A percentile compares a stretch with the other conserved stretches of the same genome.
Conservation (phyloP, 441 rosid genomes). For the Adansonia gregorii region DNA sequence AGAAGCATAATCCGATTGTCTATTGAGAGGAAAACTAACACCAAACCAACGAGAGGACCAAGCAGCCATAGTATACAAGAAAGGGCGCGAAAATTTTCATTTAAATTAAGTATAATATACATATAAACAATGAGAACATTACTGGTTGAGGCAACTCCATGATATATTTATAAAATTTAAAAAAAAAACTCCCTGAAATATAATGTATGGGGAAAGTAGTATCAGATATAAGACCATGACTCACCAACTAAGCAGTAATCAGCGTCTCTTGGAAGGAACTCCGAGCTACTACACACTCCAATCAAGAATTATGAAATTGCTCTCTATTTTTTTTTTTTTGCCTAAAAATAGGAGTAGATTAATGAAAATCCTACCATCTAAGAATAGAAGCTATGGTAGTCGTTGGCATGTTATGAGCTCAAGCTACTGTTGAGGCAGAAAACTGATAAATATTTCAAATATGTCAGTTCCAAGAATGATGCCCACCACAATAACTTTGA, state of each 20-base stretch:
- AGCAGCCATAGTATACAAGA: neutral
- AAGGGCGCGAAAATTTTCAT: neutral
- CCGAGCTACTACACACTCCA: slow-evolving; percentile 30
- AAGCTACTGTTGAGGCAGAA: slow-evolving; percentile 30
- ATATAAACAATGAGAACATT: slow-evolving; percentile 16
- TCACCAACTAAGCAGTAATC: neutral
- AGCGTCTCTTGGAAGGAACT: slow-evolving; percentile 22
- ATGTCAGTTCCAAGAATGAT: slow-evolving; percentile 34
- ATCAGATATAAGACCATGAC: neutral
- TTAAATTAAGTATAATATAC: slow-evolving; percentile 21
- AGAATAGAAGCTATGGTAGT: slow-evolving; percentile 31
- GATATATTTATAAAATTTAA: neutral
- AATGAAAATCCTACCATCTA: slow-evolving; percentile 35
- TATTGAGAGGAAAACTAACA: neutral
- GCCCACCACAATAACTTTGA: slow-evolving; percentile 22
- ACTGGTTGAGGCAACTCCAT: slow-evolving; percentile 14
- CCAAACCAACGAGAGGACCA: neutral
- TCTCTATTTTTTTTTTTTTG: slow-evolving; percentile 19
- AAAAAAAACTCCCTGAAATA: slow-evolving; percentile 15
- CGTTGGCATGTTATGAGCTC: slow-evolving; percentile 25
- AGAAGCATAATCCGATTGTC: neutral
- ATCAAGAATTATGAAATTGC: slow-evolving; percentile 29
- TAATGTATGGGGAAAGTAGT: neutral
- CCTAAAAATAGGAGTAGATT: slow-evolving; percentile 26
- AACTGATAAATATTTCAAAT: slow-evolving; percentile 29